phyloP scores from a whole-genome alignment of 2,329 filamentous ascomycete genomes.

The Pseudogymnoascus sp. region DNA sequence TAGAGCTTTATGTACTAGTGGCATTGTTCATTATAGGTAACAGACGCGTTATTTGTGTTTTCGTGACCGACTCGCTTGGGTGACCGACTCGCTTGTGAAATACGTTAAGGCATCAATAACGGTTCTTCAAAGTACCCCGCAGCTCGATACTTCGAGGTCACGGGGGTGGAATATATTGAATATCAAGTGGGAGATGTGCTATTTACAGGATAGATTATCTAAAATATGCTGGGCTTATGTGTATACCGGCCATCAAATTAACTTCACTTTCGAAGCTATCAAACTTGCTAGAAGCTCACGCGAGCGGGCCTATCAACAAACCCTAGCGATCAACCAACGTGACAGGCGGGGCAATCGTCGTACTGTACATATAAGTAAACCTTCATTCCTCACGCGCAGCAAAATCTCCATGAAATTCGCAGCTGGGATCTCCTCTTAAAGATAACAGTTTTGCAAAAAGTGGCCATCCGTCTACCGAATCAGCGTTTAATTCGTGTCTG shows the following conservation, averaged over 20 bases:
- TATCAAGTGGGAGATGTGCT: neutral
- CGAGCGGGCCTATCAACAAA: neutral
- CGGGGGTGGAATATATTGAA: neutral
- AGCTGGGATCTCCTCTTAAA: neutral
- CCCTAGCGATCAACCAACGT: neutral
- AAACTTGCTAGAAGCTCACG: neutral
- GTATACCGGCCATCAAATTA: neutral
- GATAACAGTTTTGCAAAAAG: neutral
- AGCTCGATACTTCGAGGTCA: neutral
- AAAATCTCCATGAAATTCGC: neutral
- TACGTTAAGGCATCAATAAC: neutral
- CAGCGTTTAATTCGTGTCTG: neutral
- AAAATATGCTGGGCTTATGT: neutral
- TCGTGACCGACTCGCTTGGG: too few relatives aligned
- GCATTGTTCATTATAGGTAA: too few relatives aligned
- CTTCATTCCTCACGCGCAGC: neutral
- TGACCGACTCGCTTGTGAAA: too few relatives aligned
- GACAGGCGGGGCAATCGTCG: neutral
- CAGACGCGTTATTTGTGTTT: too few relatives aligned
- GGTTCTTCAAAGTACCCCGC: neutral
- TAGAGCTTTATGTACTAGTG: too few relatives aligned
- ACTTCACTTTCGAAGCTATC: neutral
- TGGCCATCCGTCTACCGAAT: neutral
- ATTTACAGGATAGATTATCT: neutral
- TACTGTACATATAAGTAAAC: neutral